Conservation (phyloP, 192 early-diverging fungal species). For the Coemansia sp. region DNA sequence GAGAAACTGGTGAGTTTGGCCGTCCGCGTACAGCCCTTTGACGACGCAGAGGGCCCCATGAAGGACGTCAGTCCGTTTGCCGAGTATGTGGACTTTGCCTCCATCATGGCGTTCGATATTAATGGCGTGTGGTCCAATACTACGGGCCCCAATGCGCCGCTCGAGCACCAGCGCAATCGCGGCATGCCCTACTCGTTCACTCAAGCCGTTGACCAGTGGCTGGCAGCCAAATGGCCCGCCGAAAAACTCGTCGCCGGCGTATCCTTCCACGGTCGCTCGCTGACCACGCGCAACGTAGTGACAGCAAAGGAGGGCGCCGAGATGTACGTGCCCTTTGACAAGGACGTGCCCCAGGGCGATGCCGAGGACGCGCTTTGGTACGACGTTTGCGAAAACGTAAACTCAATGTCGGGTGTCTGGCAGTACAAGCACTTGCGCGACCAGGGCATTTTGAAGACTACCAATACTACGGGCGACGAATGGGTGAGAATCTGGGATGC, state of each 20-base stretch:
- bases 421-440: conserved; percentile 63
- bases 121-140: conserved; percentile 62
- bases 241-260: conserved; percentile 66
- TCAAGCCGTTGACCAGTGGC: conserved; percentile 59
- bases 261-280: conserved; percentile 63
- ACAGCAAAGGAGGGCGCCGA: conserved; percentile 37
- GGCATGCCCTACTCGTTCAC: conserved; percentile 50
- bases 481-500: conserved; percentile 65
- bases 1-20: conserved; percentile 68
- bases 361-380: conserved; percentile 50
- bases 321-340: conserved; percentile 48
- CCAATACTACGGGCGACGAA: conserved; percentile 52
- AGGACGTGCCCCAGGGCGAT: conserved; percentile 62
- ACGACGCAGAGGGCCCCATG: conserved; percentile 54
- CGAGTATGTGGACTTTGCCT: conserved; percentile 66
- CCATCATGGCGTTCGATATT: conserved; percentile 71
- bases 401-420: conserved; percentile 63
- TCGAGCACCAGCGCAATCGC: conserved; percentile 36
- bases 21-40: conserved; percentile 64
- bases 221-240: conserved; percentile 63
- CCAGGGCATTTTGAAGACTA: conserved; percentile 54
- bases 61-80: conserved; percentile 63
- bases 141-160: conserved; percentile 68
- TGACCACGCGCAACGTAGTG: conserved; percentile 51
- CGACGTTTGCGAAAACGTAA: conserved; percentile 50